Base-by-base conservation (phyloP, 495 filamentous ascomycete genomes). In the Chlorociboria aeruginascens region DNA sequence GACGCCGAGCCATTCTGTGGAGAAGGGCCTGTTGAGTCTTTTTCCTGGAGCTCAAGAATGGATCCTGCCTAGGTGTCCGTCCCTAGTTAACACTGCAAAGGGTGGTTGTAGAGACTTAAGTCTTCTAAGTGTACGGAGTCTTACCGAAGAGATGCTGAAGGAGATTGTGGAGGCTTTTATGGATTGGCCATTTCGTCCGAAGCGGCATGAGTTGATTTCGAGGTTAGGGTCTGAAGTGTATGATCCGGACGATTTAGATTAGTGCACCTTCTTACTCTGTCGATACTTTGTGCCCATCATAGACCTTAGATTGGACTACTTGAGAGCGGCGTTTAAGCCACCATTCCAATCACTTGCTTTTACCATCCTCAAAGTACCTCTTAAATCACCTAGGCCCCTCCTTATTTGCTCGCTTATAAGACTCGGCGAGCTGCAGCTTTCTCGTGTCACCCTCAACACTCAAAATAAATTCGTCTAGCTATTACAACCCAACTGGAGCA, bases 171-270 rank as follows among this genome's bases (percentile, higher is more conserved):
- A 69, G 48, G 65, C 67, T 9, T 83, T 72, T 70, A 62, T 69
- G 59, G 57, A 65, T 30, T 83, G 79, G 78, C 77, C 78, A n/a
- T 81, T 78, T 41, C 56, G 57, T n/a, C 72, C 73, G 1, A 46
- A 35, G 3, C 69, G 67, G 33, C 11, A 47, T 20, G 65, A 74
- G 38, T 48, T 77, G 32, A 50, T 75, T 6, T 51, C 45, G 12
- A 54, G 62, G 29, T 57, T 62, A 7, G 57, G 57, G 8, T 45
- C 49, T 1, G 33, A 9, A 7, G 16, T 32, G 2, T 46, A 45
- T 37, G 53, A 56, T 41, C 42, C 48, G 12, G 40, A 35, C 29
- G 35, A 17, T n/a, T 25, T 25, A 25, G 20, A 25, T 25, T 25
- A 25, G 20, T 25, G 20, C 1, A 25, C 20, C 20, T 4, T 25